Evolutionary conservation across 768 basidiomycete genomes (phyloP), one percentile per base, ranked within the genome.

Genomic region (Tulasnella calospora): DNA sequence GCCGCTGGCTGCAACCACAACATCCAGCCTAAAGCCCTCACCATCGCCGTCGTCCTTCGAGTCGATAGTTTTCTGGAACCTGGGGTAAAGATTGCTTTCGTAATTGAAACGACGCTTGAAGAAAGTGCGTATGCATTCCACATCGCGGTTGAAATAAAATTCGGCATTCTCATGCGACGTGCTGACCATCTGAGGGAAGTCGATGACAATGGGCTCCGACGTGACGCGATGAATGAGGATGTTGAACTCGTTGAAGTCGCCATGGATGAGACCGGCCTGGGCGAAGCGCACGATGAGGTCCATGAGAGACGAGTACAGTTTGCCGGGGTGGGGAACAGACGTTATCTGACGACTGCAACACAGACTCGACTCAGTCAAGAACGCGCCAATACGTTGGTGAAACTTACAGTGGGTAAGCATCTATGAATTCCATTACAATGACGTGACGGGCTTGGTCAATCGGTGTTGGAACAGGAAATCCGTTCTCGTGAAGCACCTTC

Each of bases 111-210:
- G 87, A 79, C 94, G 88, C 82, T 88, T 88, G 87, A 99, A 99
- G 86, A 98, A 99, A 12, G 89, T 91, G 44, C 95, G 89, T 81
- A 99, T 95, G 84, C 98, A 98, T 79, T 97, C 92, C 10, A 99
- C 98, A 84, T 99, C 98, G 30, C 98, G 92, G 84, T 99, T 97
- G 86, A 99, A 99, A 86, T 98, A 99, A 95, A 93, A 98, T 86
- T 99, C 98, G 7, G 98, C 98, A 83, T 99, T 98, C 82, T 91
- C 90, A 81, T 99, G 98, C 71, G 95, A 93, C 36, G 94, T 96
- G 87, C 93, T 95, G 84, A 99, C 95, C 97, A 99, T 98, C 86
- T 99, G 98, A 10, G 98, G 98, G 84, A 99, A 99, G 86, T 99
- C 98, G 82, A 99, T 99, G 61, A 99, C 90, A 74, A 76, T 67